These are phyloP conservation scores for Phaeophleospora eucalypticola DNA, from an alignment of 2,329 filamentous ascomycete species.

Conservation along the genomic window DNA sequence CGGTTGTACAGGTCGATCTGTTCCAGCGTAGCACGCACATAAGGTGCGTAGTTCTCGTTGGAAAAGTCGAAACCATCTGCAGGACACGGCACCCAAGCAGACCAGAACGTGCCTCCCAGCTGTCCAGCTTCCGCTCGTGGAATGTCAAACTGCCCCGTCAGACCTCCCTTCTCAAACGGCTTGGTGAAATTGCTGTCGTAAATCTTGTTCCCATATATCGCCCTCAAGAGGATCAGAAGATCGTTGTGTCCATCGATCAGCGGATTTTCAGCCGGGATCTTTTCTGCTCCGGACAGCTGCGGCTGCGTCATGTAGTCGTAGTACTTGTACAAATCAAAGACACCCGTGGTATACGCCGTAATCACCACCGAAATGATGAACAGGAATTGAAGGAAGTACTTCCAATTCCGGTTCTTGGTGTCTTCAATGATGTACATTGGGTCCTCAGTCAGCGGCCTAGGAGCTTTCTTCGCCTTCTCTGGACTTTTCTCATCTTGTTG, in stretches of 20 bases:
- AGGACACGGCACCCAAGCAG: constrained; percentile 76
- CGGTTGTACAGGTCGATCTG: constrained; percentile 71
- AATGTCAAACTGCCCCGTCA: constrained; percentile 72
- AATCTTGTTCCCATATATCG: constrained; percentile 69
- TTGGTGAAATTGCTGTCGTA: constrained; percentile 64
- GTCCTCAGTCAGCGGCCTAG: constrained; percentile 3
- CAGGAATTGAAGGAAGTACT: constrained; percentile 10
- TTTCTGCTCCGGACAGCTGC: constrained; percentile 18
- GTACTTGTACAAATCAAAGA: constrained; percentile 11
- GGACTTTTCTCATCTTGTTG: not conserved
- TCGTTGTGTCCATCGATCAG: constrained; percentile 78
- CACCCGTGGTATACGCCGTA: constrained; percentile 5
- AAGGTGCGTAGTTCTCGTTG: constrained; percentile 64
- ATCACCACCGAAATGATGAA: constrained; percentile 14
- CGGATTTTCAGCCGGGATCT: constrained; percentile 26
- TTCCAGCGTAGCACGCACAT: constrained; percentile 63
- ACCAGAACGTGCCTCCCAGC: constrained; percentile 90
- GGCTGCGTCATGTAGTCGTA: constrained; percentile 7
- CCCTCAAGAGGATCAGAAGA: constrained; percentile 69
- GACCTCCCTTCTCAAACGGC: constrained; percentile 66
- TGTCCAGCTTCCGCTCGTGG: constrained; percentile 66
- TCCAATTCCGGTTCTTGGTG: constrained; percentile 11
- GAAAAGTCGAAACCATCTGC: constrained; percentile 68
- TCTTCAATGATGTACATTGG: constrained; percentile 11
- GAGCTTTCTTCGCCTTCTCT: not conserved